phyloP scores from a whole-genome alignment of 2,329 filamentous ascomycete genomes.

The Pseudogymnoascus sp. region DNA sequence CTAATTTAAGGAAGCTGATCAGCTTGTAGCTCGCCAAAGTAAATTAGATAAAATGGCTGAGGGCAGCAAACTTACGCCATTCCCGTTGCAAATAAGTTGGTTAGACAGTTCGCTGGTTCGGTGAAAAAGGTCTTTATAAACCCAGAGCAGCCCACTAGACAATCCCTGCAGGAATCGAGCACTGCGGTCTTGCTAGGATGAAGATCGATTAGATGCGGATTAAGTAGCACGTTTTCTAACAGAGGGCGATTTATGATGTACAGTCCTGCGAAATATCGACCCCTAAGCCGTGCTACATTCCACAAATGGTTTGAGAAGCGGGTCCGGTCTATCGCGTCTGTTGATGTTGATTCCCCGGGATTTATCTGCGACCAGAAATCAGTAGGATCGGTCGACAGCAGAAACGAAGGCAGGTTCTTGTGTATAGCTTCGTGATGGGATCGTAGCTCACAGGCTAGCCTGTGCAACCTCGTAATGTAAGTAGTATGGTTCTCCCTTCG shows the following conservation, averaged over 20 bases:
- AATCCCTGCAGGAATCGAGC: conserved; percentile 19
- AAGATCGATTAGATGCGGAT: conserved; percentile 18
- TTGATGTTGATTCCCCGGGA: not conserved
- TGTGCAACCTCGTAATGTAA: conserved; percentile 20
- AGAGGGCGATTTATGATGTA: conserved; percentile 28
- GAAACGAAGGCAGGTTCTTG: conserved; percentile 22
- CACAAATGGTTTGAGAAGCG: conserved; percentile 24
- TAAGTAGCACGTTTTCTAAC: conserved; percentile 24
- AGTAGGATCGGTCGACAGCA: conserved; percentile 13
- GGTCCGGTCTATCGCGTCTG: not conserved
- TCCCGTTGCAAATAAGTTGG: conserved; percentile 24
- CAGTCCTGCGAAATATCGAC: conserved; percentile 25
- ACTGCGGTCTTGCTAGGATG: conserved; percentile 21
- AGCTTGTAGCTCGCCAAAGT: not conserved
- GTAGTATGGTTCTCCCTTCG: conserved; percentile 11
- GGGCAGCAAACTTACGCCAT: conserved; percentile 24
- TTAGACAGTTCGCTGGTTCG: conserved; percentile 21
- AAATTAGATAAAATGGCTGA: not conserved
- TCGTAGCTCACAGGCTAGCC: conserved; percentile 23
- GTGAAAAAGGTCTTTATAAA: conserved; percentile 26
- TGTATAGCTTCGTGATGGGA: conserved; percentile 20
- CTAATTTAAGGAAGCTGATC: conserved; percentile 11
- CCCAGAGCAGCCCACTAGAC: conserved; percentile 21
- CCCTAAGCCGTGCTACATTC: conserved; percentile 25
- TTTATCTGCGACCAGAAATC: conserved; percentile 12